Conservation (phyloP, 306 rosid genomes). For the Urtica urens region DNA sequence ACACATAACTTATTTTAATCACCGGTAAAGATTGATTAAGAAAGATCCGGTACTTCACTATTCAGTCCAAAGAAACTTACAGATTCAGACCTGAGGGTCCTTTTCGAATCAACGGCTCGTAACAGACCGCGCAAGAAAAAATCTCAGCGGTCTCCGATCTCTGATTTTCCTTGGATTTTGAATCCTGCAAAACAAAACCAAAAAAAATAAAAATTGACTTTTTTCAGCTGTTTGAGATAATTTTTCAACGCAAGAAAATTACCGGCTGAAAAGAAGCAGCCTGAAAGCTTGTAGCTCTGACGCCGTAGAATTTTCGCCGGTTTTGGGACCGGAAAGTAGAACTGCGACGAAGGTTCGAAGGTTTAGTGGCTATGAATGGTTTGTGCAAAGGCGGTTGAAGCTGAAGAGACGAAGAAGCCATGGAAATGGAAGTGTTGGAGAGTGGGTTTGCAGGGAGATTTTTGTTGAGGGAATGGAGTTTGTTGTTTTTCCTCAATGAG, state of each 20-base stretch:
- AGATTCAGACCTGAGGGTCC: conserved; percentile 77
- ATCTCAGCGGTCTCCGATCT: conserved; percentile 27
- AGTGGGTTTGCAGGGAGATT: neutral
- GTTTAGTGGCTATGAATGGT: conserved; percentile 19
- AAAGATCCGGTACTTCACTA: neutral
- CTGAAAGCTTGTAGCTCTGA: conserved; percentile 18
- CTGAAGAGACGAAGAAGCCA: conserved; percentile 32
- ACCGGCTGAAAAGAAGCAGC: conserved; percentile 48
- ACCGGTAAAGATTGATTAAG: too few relatives aligned
- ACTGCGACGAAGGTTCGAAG: conserved; percentile 20
- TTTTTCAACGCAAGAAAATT: too few relatives aligned
- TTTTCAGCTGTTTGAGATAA: neutral
- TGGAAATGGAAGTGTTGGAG: conserved; percentile 10
- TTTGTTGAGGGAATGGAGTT: neutral
- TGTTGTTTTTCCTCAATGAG: neutral
- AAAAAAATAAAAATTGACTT: neutral
- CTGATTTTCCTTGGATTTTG: conserved; percentile 26
- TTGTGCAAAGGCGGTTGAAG: conserved; percentile 26
- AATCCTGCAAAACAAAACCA: conserved; percentile 15
- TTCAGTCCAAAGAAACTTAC: conserved; percentile 32
- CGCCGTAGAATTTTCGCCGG: conserved; percentile 5
- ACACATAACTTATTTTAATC: conserved; percentile 3
- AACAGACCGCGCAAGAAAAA: conserved; percentile 79
- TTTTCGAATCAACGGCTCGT: conserved; percentile 72
- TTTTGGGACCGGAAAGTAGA: conserved; percentile 17